phyloP scores from a whole-genome alignment of 805 yeast genomes.

The Hermanozyma aechmeae region DNA sequence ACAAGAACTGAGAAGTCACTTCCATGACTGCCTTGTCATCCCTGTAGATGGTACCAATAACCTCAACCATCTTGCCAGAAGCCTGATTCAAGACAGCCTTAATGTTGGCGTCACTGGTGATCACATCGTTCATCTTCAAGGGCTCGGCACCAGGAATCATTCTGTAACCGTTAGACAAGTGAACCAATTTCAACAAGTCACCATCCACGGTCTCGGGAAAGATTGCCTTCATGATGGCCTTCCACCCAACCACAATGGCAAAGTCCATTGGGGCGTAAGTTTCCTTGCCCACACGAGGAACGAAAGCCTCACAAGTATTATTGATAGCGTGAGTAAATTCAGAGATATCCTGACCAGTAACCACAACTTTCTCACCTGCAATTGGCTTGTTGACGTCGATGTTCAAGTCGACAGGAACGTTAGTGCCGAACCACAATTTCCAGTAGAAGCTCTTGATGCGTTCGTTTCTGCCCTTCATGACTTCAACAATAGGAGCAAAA shows the following conservation, averaged over 20 bases:
- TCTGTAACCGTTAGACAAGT: constrained; percentile 87
- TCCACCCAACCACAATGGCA: constrained; percentile 98
- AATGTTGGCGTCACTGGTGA: constrained; percentile 74
- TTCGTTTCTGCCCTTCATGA: constrained; percentile 81
- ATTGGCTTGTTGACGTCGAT: constrained; percentile 66
- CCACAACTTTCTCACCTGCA: constrained; percentile 57
- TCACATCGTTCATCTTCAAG: constrained; percentile 78
- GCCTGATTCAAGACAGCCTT: constrained; percentile 85
- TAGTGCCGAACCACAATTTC: constrained; percentile 86
- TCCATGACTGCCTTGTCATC: constrained; percentile 80
- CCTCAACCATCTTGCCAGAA: constrained; percentile 93
- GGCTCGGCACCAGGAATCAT: constrained; percentile 91
- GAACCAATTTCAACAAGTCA: constrained; percentile 88
- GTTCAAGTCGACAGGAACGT: constrained; percentile 51
- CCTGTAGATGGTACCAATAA: constrained; percentile 78
- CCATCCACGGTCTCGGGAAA: constrained; percentile 97
- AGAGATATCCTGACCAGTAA: constrained; percentile 69
- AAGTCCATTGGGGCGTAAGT: constrained; percentile 98
- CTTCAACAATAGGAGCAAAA: constrained; percentile 90
- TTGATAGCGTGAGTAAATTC: constrained; percentile 97
- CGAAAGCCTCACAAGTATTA: constrained; percentile 93
- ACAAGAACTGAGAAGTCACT: constrained; percentile 90
- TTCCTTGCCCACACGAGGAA: constrained; percentile 73
- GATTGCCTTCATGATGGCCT: constrained; percentile 94
- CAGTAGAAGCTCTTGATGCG: constrained; percentile 95